Evolutionary conservation across 805 yeast genomes (phyloP), one percentile per base, ranked within the genome.

Genomic region (Hanseniaspora pseudoguilliermondii): DNA sequence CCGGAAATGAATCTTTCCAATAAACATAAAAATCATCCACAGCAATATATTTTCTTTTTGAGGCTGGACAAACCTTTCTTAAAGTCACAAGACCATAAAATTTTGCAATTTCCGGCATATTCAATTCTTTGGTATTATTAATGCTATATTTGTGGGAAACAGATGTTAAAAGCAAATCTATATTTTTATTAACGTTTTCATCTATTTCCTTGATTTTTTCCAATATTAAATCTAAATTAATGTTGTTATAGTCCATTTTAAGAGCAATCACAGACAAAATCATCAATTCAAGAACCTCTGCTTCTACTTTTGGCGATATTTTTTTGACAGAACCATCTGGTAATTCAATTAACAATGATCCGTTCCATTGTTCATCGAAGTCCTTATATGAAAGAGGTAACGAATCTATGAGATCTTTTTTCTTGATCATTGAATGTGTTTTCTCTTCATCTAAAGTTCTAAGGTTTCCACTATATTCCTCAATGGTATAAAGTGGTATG

Each of bases 81-180:
- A 86, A 69, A 0, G 81, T 70, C 52, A 75, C 71, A 2, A 77
- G 63, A 0, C 95, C 95, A 61, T 79, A 80, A 85, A 88, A 86
- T 49, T 63, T 64, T 1, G 82, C 74, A 2, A 84, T 73, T 39
- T 64, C 64, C 2, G 59, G 61, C 49, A 69, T 68, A 5, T 78
- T 54, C 2, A 73, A 57, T 51, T 73, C 68, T 16, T n/a, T n/a
- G 0, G 15, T 11, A 32, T 38, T 42, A 3, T 23, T 9, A 2
- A 36, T n/a, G 3, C 42, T 35, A 27, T 44, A 52, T 29, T 44
- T 44, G 8, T 52, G 16, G 5, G 46, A 16, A 18, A 52, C 49
- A 8, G 55, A n/a, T 2, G 6, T 29, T 9, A 36, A 20, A 9
- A 52, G 27, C 18, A 42, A 38, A 5, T 36, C 49, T 20, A 52